Percentiles rank a stretch among this genome's conserved stretches.
phyloP scores from a whole-genome alignment of 768 basidiomycete genomes.

The Tricholoma hemisulphureum region DNA sequence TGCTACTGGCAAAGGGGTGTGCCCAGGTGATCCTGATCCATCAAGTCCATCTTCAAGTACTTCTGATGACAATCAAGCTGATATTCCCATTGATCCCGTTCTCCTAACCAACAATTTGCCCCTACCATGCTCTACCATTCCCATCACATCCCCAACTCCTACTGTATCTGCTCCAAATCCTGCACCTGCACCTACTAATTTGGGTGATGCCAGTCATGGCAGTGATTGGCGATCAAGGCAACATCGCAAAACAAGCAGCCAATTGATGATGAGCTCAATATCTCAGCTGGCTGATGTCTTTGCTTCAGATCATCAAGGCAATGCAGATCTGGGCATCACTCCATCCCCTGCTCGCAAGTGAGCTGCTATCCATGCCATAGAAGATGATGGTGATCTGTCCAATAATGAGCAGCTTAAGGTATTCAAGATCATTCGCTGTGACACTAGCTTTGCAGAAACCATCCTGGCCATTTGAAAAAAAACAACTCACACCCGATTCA shows the following conservation, averaged over 20 bases:
- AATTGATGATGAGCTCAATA: slow-evolving; percentile 13
- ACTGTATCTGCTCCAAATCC: neutral
- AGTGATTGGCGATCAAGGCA: neutral
- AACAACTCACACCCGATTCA: slow-evolving; percentile 9
- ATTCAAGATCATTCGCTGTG: slow-evolving; percentile 15
- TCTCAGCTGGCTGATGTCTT: slow-evolving; percentile 17
- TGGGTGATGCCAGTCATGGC: neutral
- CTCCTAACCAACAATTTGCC: too few relatives aligned
- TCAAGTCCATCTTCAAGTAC: neutral
- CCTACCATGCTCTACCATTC: neutral
- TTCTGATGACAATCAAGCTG: neutral
- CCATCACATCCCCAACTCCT: neutral
- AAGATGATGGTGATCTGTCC: slow-evolving; percentile 21
- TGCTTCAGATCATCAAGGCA: slow-evolving; percentile 1
- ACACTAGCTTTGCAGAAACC: slow-evolving; percentile 16
- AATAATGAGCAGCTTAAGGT: slow-evolving; percentile 16
- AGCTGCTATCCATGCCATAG: slow-evolving; percentile 15
- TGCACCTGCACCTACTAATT: neutral
- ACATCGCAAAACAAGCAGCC: slow-evolving; percentile 9
- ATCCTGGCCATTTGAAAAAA: slow-evolving; percentile 16
- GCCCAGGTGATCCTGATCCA: neutral
- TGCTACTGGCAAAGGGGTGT: slow-evolving; percentile 4
- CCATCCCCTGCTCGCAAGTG: slow-evolving; percentile 10
- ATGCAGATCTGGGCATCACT: too few relatives aligned
- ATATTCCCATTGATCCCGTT: slow-evolving; percentile 1